phyloP scores from a whole-genome alignment of 2,329 filamentous ascomycete species.

The Diplodia scrobiculata region DNA sequence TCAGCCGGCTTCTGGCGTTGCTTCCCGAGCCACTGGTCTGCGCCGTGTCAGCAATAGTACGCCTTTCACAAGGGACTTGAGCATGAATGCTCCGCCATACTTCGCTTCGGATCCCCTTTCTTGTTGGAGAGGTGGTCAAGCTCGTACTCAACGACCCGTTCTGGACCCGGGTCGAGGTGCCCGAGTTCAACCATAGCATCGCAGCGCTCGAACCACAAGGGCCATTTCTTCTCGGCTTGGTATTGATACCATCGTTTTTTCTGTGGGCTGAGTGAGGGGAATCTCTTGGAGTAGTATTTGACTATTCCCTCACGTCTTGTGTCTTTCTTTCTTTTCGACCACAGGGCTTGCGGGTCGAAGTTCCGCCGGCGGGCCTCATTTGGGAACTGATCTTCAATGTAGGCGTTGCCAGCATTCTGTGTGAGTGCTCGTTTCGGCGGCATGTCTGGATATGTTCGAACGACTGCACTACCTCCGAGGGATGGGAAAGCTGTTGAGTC shows the following conservation, averaged over 20 bases:
- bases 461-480: neutral
- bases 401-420: neutral
- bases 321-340: neutral
- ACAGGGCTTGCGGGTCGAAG: neutral
- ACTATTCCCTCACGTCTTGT: neutral
- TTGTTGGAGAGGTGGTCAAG: neutral
- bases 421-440: neutral
- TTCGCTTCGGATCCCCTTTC: neutral
- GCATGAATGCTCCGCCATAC: neutral
- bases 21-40: neutral
- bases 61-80: neutral
- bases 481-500: neutral
- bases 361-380: neutral
- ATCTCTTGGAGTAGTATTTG: neutral
- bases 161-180: neutral
- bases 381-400: neutral
- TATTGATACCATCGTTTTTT: neutral
- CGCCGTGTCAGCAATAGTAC: neutral
- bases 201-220: neutral
- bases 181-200: neutral
- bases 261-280: neutral
- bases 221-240: slow-evolving; percentile 7
- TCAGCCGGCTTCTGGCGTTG: neutral
- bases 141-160: neutral
- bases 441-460: neutral